A percentile compares a stretch with the other conserved stretches of the same genome.
Conservation (phyloP, 1,284 basidiomycete genomes). For the Malassezia equina region DNA sequence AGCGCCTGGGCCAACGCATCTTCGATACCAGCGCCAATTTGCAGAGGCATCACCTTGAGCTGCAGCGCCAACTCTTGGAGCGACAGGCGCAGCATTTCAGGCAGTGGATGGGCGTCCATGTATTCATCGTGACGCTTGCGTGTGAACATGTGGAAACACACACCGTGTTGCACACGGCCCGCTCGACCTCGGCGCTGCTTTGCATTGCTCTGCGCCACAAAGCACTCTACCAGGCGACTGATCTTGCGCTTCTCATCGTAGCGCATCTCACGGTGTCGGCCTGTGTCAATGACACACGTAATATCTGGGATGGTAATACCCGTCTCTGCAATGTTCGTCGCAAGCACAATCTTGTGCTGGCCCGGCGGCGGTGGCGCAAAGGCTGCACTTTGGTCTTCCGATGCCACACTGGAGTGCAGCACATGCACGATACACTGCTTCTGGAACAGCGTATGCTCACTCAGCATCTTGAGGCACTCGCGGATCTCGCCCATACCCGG, state of each 20-base stretch:
- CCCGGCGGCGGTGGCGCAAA: conserved; percentile 75
- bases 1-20: conserved; percentile 77
- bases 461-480: conserved; percentile 69
- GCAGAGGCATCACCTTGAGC: conserved; percentile 92
- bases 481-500: conserved; percentile 79
- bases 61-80: conserved; percentile 86
- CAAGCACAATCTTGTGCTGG: conserved; percentile 78
- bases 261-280: conserved; percentile 61
- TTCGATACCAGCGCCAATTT: conserved; percentile 70
- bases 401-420: conserved; percentile 65
- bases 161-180: conserved; percentile 77
- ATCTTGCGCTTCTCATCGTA: conserved; percentile 97
- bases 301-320: conserved; percentile 97
- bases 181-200: conserved; percentile 83
- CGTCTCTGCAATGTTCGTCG: conserved; percentile 68
- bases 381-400: conserved; percentile 75
- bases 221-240: conserved; percentile 82
- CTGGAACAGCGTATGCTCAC: conserved; percentile 66
- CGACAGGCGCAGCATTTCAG: conserved; percentile 90
- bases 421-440: conserved; percentile 57
- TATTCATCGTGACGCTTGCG: conserved; percentile 69
- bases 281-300: conserved; percentile 91
- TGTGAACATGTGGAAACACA: conserved; percentile 95
- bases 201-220: conserved; percentile 85
- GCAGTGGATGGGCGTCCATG: conserved; percentile 79